phyloP scores from a whole-genome alignment of 2,329 filamentous ascomycete genomes.

The Arthrobotrys musiformis region DNA sequence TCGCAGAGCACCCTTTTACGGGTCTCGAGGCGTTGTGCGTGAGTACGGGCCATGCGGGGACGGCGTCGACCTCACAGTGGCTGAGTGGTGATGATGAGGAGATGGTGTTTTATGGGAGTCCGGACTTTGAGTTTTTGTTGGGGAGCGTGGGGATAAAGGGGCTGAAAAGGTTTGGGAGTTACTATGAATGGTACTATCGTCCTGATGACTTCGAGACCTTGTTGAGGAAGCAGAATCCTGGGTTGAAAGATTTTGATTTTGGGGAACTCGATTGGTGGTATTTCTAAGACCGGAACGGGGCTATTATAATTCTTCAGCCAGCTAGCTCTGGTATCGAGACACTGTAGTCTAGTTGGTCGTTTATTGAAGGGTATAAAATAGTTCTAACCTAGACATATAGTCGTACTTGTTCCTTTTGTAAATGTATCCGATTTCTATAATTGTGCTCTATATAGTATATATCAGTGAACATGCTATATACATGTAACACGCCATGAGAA shows the following conservation, averaged over 20 bases:
- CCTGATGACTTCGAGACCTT: not conserved
- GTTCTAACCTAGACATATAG: too few relatives aligned
- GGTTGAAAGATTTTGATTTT: not conserved
- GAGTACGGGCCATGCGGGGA: not conserved
- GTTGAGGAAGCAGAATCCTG: not conserved
- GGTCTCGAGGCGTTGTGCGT: not conserved
- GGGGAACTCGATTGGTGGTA: too few relatives aligned
- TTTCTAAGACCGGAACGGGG: too few relatives aligned
- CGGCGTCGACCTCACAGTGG: not conserved
- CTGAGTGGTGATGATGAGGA: not conserved
- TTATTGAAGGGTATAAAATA: too few relatives aligned
- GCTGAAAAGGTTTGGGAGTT: not conserved
- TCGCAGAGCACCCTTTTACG: not conserved
- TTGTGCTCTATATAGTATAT: too few relatives aligned
- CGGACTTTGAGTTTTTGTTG: not conserved
- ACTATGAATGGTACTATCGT: not conserved
- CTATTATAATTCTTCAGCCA: too few relatives aligned
- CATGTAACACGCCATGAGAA: too few relatives aligned
- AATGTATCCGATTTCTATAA: too few relatives aligned
- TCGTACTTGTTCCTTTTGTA: too few relatives aligned
- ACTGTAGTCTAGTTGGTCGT: too few relatives aligned
- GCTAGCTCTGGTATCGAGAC: too few relatives aligned
- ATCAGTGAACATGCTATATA: too few relatives aligned
- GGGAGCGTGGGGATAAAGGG: not conserved
- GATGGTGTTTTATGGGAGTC: not conserved